phyloP scores from a whole-genome alignment of 176 grass and related monocot genomes.

The Aegilops umbellulata region DNA sequence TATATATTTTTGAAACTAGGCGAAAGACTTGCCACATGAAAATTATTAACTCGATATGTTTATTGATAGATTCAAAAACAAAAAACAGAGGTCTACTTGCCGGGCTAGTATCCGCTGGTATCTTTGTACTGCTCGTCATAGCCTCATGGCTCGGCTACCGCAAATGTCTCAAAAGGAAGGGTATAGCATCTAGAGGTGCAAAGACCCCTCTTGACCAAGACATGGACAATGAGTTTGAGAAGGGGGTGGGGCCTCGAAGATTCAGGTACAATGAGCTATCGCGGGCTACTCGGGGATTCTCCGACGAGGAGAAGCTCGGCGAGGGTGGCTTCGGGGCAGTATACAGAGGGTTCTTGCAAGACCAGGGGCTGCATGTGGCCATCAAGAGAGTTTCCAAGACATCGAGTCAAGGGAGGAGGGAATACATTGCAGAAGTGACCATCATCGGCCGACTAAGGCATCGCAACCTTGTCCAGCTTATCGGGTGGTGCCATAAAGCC shows the following conservation, averaged over 20 bases:
- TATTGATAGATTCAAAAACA: background rate
- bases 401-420: background rate
- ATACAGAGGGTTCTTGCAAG: background rate
- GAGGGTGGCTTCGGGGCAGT: background rate
- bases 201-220: background rate
- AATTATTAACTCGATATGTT: background rate
- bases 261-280: background rate
- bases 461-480: background rate
- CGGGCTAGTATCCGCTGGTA: background rate
- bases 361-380: background rate
- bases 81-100: background rate
- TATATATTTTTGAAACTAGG: too few relatives aligned
- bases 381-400: background rate
- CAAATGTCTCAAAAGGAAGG: background rate
- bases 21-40: background rate
- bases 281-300: background rate
- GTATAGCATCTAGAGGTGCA: too few relatives aligned
- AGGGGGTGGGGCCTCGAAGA: background rate
- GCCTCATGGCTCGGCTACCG: background rate
- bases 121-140: background rate
- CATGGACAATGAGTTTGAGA: background rate
- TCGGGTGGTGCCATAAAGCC: background rate
- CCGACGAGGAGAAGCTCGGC: background rate
- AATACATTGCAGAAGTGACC: background rate
- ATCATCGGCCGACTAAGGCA: background rate